Conservation (phyloP, 768 basidiomycete species). For the Mrakia blollopis region DNA sequence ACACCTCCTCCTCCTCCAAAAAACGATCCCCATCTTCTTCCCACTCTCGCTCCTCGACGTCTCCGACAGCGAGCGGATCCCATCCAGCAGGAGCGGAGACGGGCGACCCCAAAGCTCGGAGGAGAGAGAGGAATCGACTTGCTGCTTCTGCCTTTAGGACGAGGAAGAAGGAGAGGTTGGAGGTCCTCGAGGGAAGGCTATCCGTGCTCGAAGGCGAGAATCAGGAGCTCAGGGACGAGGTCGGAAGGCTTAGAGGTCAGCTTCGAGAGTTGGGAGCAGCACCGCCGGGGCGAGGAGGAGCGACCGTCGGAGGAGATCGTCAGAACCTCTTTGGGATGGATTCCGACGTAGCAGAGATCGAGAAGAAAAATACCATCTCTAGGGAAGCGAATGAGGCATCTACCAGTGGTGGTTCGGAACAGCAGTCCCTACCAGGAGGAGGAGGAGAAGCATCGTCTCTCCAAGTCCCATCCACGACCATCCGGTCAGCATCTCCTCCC, state of each 20-base stretch:
- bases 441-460: too few species aligned
- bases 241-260: constrained; percentile 8
- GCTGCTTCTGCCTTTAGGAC: constrained; percentile 28
- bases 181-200: constrained; percentile 19
- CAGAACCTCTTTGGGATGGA: neutral
- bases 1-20: neutral
- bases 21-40: neutral
- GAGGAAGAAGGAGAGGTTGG: constrained; percentile 31
- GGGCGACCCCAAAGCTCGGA: constrained; percentile 23
- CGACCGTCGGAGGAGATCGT: neutral
- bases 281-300: neutral
- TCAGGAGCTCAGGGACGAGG: neutral
- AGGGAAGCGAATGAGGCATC: neutral
- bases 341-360: neutral
- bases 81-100: too few species aligned
- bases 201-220: constrained; percentile 8
- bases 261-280: neutral
- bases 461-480: neutral
- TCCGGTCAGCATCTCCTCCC: neutral
- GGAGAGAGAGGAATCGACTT: constrained; percentile 30
- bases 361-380: neutral
- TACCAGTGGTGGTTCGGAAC: too few species aligned
- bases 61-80: neutral
- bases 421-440: neutral
- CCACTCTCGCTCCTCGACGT: neutral